Evolutionary conservation across 1,284 basidiomycete genomes (phyloP).

Genomic region (Rhodotorula sp.): DNA sequence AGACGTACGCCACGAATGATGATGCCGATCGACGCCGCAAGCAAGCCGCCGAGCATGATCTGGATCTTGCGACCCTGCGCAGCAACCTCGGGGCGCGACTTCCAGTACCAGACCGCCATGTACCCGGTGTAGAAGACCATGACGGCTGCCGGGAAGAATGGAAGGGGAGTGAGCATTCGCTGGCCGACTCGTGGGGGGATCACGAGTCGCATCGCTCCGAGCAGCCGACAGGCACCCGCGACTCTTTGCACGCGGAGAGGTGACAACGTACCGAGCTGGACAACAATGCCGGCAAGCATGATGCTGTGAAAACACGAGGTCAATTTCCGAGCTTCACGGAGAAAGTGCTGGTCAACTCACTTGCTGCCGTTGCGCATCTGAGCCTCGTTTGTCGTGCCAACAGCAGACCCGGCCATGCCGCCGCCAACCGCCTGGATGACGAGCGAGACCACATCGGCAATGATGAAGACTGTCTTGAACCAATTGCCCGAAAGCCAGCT

Average conservation of each 20-base stretch:
- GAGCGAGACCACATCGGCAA: constrained; percentile 51
- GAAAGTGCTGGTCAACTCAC: too few relatives aligned
- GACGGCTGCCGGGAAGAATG: constrained; percentile 11
- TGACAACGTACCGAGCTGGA: constrained; percentile 46
- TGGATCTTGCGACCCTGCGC: background rate
- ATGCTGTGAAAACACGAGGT: constrained; percentile 34
- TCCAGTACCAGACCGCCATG: constrained; percentile 33
- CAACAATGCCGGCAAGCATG: constrained; percentile 53
- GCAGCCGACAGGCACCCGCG: too few relatives aligned
- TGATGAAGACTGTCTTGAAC: constrained; percentile 51
- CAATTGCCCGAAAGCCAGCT: constrained; percentile 45
- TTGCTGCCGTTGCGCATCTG: too few relatives aligned
- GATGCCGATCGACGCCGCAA: constrained; percentile 7
- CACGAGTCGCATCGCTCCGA: too few relatives aligned
- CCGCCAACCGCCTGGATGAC: constrained; percentile 54
- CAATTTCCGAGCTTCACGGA: too few relatives aligned
- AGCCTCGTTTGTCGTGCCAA: background rate
- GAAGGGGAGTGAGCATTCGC: background rate
- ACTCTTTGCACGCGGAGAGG: background rate
- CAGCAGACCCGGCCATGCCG: constrained; percentile 45
- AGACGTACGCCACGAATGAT: constrained; percentile 29
- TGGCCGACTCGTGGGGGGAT: too few relatives aligned
- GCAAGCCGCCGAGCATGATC: constrained; percentile 12
- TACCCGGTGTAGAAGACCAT: constrained; percentile 49
- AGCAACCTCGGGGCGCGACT: background rate